A percentile compares a stretch with the other conserved stretches of the same genome.
Conservation (phyloP, 495 filamentous ascomycete species). For the Trichoderma virens region DNA sequence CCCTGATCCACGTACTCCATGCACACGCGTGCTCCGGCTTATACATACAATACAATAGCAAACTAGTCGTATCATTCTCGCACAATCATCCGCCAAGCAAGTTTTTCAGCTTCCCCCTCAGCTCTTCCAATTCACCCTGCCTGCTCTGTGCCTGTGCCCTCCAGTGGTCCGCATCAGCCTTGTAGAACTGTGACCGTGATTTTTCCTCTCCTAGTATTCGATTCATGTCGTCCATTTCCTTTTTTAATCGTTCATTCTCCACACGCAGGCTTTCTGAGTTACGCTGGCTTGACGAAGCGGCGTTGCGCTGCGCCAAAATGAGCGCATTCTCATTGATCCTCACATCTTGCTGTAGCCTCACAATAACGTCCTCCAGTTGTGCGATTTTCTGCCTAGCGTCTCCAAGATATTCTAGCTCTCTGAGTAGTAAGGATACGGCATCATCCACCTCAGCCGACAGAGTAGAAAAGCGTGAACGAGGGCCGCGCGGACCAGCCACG, state of each 20-base stretch:
- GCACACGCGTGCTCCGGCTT: background rate
- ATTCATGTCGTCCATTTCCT: background rate
- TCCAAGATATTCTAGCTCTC: background rate
- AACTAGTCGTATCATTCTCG: background rate
- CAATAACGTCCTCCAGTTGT: background rate
- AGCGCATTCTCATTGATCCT: background rate
- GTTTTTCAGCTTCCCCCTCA: background rate
- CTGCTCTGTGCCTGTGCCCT: background rate
- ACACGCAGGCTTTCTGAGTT: background rate
- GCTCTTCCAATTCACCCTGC: background rate
- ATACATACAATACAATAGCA: background rate
- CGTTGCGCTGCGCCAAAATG: background rate
- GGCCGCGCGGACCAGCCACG: background rate
- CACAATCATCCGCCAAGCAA: background rate
- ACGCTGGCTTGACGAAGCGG: background rate
- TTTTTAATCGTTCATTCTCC: background rate
- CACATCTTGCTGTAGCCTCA: background rate
- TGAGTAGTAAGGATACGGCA: background rate
- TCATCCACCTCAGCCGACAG: background rate
- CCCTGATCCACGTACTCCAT: background rate
- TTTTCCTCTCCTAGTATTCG: background rate
- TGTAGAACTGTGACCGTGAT: background rate
- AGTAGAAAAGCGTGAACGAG: background rate
- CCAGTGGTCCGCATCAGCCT: background rate
- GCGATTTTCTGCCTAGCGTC: background rate